Base-by-base conservation (phyloP, 306 rosid species). In the Astragalus membranaceus region DNA sequence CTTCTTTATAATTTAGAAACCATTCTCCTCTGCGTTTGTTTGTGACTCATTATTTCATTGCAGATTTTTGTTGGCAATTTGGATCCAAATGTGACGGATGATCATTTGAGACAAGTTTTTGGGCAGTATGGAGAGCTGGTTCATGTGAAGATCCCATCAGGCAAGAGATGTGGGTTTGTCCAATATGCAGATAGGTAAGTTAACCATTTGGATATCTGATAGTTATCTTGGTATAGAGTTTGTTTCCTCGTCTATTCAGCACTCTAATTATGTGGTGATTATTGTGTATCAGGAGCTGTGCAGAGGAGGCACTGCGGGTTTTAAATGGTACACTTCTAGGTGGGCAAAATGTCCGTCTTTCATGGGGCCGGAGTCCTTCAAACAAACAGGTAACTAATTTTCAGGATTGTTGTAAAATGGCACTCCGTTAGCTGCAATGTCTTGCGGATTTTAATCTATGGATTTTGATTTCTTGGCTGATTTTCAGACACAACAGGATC, bases 291-390 rank as follows among this genome's bases (percentile, higher is more conserved):
- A 94, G 98, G 82, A 88, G 86, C 85, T 84, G 80, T 17, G 98
- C 98, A 1, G 98, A 94, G 79, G 98, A 86, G 76, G 97, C 97
- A 35, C 73, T 94, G 68, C 83, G 88, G 49, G 70, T 74, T 23
- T 79, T 94, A 35, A 88, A 90, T 56, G 97, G 97, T 17, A 80
- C 87, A 6, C 79, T 50, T 41, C 61, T 94, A 39, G 98, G 98
- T 39, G 96, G 95, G 53, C 97, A 90, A 76, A 94, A 78, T 73
- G 90, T 94, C 52, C 83, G 98, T 23, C 97, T 94, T 71, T 90
- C 98, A 67, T 94, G 98, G 98, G 98, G 98, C 53, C 95, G 96
- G 6, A 94, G 97, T 70, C 98, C 98, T 65, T 77, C 98, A 64
- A 94, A 91, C 88, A 94, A 94, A 62, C 97, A 86, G 96, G 98